Conservation (phyloP, 1,284 basidiomycete genomes). For the Cryptococcus hybrid region DNA sequence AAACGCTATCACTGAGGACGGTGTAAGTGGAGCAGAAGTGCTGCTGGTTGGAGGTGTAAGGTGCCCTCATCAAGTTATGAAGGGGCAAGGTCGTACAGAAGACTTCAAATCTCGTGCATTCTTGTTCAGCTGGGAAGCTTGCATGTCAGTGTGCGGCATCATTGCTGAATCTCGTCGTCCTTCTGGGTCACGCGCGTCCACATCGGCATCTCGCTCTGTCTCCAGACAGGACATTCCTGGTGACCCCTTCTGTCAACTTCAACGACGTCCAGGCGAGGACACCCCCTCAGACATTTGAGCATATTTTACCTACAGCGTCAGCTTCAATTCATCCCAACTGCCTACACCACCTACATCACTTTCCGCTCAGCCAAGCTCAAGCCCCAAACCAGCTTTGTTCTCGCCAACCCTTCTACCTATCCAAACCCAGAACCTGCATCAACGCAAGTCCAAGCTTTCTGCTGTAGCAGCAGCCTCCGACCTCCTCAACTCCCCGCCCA, state of each 20-base stretch:
- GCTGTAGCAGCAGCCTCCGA: slow-evolving; percentile 1
- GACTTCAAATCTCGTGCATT: slow-evolving; percentile 21
- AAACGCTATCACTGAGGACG: slow-evolving; percentile 2
- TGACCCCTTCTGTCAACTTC: too few relatives aligned
- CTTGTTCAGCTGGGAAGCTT: slow-evolving; percentile 30
- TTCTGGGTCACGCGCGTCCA: neutral
- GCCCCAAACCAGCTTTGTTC: slow-evolving; percentile 1
- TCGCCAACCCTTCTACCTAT: neutral
- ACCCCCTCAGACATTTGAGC: too few relatives aligned
- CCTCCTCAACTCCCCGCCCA: slow-evolving; percentile 17
- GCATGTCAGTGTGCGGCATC: slow-evolving; percentile 19
- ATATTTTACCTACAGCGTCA: neutral
- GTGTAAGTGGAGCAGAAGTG: slow-evolving; percentile 24
- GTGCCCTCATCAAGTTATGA: slow-evolving; percentile 12
- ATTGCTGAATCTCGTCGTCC: slow-evolving; percentile 9
- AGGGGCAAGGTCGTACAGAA: neutral
- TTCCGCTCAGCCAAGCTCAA: neutral
- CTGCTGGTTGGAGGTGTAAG: slow-evolving; percentile 36
- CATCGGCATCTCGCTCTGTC: too few relatives aligned
- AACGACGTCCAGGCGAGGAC: too few relatives aligned
- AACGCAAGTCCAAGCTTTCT: neutral
- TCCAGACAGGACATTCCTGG: too few relatives aligned
- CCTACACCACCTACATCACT: neutral
- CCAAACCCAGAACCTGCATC: neutral
- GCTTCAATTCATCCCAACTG: neutral